These are phyloP conservation scores for Monilinia aucupariae DNA, from an alignment of 2,329 filamentous ascomycete species.

Conservation along the genomic window DNA sequence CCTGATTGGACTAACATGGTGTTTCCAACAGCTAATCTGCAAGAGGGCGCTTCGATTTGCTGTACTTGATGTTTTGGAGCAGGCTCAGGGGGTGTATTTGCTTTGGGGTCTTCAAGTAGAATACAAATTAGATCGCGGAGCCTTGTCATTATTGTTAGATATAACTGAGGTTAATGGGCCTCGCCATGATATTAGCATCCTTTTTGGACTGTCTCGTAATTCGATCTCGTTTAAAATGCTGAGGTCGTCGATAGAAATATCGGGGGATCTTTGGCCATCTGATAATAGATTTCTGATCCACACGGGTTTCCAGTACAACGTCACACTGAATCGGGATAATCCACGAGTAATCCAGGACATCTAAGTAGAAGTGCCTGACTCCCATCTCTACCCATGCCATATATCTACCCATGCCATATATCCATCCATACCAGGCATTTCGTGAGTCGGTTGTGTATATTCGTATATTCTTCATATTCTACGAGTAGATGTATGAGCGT, in stretches of 20 bases:
- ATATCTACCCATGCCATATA: too few relatives aligned
- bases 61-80: neutral
- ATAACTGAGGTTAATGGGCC: neutral
- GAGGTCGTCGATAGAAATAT: neutral
- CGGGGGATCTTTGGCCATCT: neutral
- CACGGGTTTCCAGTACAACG: neutral
- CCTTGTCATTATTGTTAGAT: slow-evolving; percentile 4
- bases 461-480: too few relatives aligned
- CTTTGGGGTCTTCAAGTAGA: neutral
- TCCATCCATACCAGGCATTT: neutral
- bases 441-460: neutral
- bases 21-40: slow-evolving; percentile 10
- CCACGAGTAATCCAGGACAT: neutral
- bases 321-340: neutral
- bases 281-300: neutral
- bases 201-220: slow-evolving; percentile 4
- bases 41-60: slow-evolving; percentile 1
- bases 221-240: neutral
- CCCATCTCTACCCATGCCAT: neutral
- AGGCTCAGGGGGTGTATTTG: neutral
- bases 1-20: neutral
- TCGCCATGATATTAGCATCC: neutral
- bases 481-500: neutral
- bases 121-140: neutral
- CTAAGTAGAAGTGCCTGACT: neutral